Evolutionary conservation across 169 alveolate species (phyloP), one percentile per base, ranked within the genome.

Genomic region (Plasmodium gonderi): DNA sequence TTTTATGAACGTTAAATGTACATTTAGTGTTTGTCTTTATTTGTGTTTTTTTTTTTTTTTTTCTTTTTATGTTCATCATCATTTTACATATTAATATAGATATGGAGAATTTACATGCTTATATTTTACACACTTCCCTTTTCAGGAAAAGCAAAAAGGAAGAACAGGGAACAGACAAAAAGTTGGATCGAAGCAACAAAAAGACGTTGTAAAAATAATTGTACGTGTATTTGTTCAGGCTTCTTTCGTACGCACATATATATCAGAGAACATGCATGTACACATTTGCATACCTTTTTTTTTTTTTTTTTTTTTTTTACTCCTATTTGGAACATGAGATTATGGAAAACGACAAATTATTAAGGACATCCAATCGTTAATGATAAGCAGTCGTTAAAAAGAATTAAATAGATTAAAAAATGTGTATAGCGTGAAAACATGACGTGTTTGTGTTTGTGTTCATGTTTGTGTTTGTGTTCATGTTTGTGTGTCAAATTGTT

Each of bases 91-190:
- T 1, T n/a, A n/a, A n/a, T n/a, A n/a, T n/a, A n/a, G n/a, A 14
- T 54, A 7, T 23, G 31, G 6, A n/a, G 31, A n/a, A 11, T 29
- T 74, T 44, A 17, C 49, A 33, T 33, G 3, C 40, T 7, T 4
- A 47, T 9, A 6, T 38, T 1, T 6, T 17, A 26, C 83, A 26
- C 1, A 47, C 89, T 8, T 42, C 47, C 5, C 65, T 49, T 72
- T 26, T 65, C 20, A 80, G 91, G 65, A 80, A 80, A 80, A 80
- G 91, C 91, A 80, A 31, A 80, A 26, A 67, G 38, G 45, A 47
- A 40, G n/a, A 3, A 0, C 36, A 36, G 11, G 72, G 64, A 12
- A 65, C 33, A 17, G 91, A 80, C 31, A 80, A 80, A 51, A 80
- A 80, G 79, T n/a, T 67, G 80, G 69, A 64, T 54, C 49, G 74